These are phyloP conservation scores for Ramaria sp. DNA, from an alignment of 768 basidiomycete genomes.

Conservation along the genomic window DNA sequence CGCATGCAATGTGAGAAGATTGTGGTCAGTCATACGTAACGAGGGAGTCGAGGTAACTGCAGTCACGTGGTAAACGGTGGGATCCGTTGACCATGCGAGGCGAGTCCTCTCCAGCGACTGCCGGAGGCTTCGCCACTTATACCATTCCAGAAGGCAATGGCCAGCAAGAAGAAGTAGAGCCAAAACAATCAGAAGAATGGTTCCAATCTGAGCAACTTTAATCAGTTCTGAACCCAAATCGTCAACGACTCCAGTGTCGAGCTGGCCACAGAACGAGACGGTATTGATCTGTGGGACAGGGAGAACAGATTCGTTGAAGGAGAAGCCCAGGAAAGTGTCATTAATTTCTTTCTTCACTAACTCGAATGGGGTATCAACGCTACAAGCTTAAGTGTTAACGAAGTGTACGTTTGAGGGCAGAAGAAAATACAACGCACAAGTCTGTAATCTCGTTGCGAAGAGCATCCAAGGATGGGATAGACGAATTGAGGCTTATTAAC, in stretches of 20 bases:
- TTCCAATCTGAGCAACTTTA: conserved; percentile 69
- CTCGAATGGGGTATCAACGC: conserved; percentile 82
- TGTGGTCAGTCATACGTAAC: conserved; percentile 43
- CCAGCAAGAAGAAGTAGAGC: conserved; percentile 66
- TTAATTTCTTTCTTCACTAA: conserved; percentile 83
- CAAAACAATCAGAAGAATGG: conserved; percentile 57
- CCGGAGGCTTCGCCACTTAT: conserved; percentile 71
- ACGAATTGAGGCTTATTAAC: conserved; percentile 66
- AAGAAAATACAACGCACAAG: conserved; percentile 41
- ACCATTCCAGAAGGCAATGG: conserved; percentile 78
- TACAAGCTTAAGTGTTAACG: conserved; percentile 18
- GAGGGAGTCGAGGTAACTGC: conserved; percentile 17
- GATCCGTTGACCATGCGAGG: conserved; percentile 68
- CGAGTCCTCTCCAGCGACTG: conserved; percentile 58
- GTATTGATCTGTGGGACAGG: conserved; percentile 65
- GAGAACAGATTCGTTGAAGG: conserved; percentile 60
- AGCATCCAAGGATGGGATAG: conserved; percentile 68
- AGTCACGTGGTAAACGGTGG: conserved; percentile 39
- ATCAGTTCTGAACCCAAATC: conserved; percentile 73
- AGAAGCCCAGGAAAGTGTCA: conserved; percentile 63
- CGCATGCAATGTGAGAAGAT: conserved; percentile 64
- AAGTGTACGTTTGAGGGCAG: not conserved
- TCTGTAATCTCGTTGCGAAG: conserved; percentile 57
- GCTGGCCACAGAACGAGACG: conserved; percentile 62
- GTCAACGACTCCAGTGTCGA: conserved; percentile 82